Evolutionary conservation across 225 moss, liverwort and hornwort genomes (phyloP).

Genomic region (Bryoerythrophyllum caledonicum): DNA sequence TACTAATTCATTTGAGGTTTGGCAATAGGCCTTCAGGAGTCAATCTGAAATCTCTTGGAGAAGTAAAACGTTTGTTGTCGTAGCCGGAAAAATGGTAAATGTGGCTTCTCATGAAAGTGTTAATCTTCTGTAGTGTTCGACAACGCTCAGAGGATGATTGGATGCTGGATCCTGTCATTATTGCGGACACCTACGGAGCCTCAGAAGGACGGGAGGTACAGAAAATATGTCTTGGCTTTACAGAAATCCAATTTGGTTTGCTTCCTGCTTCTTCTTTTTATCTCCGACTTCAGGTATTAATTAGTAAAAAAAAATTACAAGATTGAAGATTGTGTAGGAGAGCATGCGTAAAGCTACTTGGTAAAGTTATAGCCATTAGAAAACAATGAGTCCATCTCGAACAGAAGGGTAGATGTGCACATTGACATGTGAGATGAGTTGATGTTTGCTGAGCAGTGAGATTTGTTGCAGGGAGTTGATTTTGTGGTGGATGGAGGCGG

Average conservation of each 20-base stretch:
- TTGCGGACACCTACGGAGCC: constrained; percentile 57
- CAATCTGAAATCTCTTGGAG: neutral
- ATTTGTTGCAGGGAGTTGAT: constrained; percentile 54
- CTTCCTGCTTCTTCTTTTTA: neutral
- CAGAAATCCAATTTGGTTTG: neutral
- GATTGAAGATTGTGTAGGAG: no score
- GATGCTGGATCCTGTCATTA: constrained; percentile 69
- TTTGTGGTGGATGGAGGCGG: constrained; percentile 68
- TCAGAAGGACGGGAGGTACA: constrained; percentile 57
- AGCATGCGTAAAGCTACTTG: no score
- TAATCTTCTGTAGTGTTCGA: constrained; percentile 46
- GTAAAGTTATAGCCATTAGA: no score
- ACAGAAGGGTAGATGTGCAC: no score
- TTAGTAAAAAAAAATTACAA: no score
- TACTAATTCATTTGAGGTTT: no score
- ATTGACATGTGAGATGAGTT: neutral
- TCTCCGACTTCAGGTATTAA: neutral
- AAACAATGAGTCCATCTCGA: no score
- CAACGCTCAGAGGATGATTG: constrained; percentile 60
- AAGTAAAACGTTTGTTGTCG: neutral
- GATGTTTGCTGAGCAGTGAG: constrained; percentile 2
- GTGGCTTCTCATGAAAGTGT: constrained; percentile 6
- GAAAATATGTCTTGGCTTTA: neutral
- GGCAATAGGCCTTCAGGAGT: neutral
- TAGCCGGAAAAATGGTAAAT: neutral